Evolutionary conservation across 441 rosid species (phyloP).

Genomic region (Omphalea diandra): DNA sequence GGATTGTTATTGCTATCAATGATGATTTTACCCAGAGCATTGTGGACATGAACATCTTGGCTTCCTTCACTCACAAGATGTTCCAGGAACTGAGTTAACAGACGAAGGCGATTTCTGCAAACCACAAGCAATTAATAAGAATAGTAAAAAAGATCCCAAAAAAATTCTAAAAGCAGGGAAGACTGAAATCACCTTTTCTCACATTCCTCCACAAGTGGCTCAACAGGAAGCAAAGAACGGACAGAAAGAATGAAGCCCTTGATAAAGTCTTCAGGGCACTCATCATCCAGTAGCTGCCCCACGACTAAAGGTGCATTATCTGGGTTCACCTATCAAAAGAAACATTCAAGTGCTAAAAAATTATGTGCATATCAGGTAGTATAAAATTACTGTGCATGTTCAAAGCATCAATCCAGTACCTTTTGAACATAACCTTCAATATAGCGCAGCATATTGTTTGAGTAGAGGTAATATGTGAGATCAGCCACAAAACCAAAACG

Average conservation of each 20-base stretch:
- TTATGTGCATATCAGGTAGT: neutral
- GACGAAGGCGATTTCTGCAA: conserved; percentile 94
- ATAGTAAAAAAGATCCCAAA: conserved; percentile 6
- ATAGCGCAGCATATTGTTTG: conserved; percentile 97
- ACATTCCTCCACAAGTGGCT: conserved; percentile 97
- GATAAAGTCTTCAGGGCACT: conserved; percentile 91
- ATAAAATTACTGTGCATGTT: neutral
- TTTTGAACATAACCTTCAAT: conserved; percentile 99
- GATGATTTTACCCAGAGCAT: conserved; percentile 99
- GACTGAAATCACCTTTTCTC: conserved; percentile 74
- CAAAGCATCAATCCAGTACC: conserved; percentile 39
- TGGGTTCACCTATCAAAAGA: conserved; percentile 70
- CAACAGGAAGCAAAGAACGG: conserved; percentile 98
- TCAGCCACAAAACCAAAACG: conserved; percentile 98
- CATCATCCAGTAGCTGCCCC: conserved; percentile 93
- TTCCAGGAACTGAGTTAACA: conserved; percentile 99
- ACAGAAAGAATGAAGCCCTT: conserved; percentile 95
- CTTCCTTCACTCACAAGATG: conserved; percentile 99
- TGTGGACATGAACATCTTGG: conserved; percentile 99
- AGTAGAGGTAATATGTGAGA: conserved; percentile 95
- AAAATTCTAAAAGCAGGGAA: conserved; percentile 13
- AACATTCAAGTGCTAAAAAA: conserved; percentile 16
- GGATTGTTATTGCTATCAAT: conserved; percentile 99
- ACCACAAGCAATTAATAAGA: conserved; percentile 21
- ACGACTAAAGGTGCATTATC: conserved; percentile 93